Percentiles rank a stretch among this genome's conserved stretches.
Conservation (phyloP, 2,329 filamentous ascomycete species). For the Aspergillus tamarii region DNA sequence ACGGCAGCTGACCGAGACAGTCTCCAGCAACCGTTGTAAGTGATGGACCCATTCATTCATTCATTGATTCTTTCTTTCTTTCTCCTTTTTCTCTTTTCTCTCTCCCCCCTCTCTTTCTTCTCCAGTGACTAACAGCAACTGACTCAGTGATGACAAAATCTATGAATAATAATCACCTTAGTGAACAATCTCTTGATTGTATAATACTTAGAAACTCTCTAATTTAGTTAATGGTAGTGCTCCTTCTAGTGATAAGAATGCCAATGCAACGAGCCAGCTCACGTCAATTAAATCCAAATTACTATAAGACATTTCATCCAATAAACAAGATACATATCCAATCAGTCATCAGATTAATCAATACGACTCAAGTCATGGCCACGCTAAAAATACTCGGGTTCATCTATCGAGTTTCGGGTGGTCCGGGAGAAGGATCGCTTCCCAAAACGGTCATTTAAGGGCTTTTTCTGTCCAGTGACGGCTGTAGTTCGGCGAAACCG, state of each 20-base stretch:
- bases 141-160: background rate
- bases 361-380: background rate
- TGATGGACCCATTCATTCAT: too few relatives aligned
- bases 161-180: background rate
- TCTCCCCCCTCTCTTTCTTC: background rate
- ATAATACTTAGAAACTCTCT: background rate
- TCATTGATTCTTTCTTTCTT: too few relatives aligned
- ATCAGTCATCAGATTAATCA: background rate
- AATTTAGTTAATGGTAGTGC: background rate
- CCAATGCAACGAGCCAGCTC: background rate
- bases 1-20: conserved; percentile 55
- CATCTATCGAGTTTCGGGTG: background rate
- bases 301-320: background rate
- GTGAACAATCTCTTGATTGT: background rate
- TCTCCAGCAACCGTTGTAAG: conserved; percentile 50
- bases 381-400: background rate
- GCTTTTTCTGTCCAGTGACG: background rate
- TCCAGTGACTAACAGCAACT: background rate
- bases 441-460: background rate
- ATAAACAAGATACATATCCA: background rate
- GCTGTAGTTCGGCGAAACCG: background rate
- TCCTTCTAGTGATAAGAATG: too few relatives aligned
- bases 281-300: background rate
- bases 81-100: background rate
- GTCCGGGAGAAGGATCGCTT: background rate